Evolutionary conservation across 495 filamentous ascomycete genomes (phyloP).

Genomic region (Cairneyella variabilis): DNA sequence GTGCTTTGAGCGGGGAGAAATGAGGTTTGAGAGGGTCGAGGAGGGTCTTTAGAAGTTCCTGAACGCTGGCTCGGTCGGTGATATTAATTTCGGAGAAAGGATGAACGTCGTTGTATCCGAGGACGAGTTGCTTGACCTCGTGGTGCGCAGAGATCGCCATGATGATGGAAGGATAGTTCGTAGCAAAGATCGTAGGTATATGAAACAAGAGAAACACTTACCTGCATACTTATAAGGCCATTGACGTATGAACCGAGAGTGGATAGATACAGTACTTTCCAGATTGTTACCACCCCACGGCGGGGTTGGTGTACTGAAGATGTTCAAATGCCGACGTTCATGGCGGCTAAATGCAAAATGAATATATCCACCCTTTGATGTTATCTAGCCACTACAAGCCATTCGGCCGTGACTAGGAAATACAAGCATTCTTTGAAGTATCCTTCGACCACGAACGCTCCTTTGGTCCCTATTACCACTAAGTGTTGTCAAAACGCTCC

Average conservation of each 20-base stretch:
- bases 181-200: background rate
- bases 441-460: too few relatives aligned
- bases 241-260: constrained; percentile 1
- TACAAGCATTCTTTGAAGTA: too few relatives aligned
- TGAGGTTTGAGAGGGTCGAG: constrained; percentile 61
- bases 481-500: too few relatives aligned
- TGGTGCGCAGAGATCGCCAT: constrained; percentile 5
- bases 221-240: background rate
- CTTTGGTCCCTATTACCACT: too few relatives aligned
- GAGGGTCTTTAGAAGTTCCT: constrained; percentile 53
- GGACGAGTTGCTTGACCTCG: constrained; percentile 29
- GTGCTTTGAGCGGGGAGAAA: constrained; percentile 53
- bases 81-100: constrained; percentile 47
- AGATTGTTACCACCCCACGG: too few relatives aligned
- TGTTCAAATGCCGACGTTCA: too few relatives aligned
- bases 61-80: constrained; percentile 47
- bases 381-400: too few relatives aligned
- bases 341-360: too few relatives aligned
- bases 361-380: too few relatives aligned
- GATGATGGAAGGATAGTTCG: background rate
- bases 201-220: background rate
- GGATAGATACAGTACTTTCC: constrained; percentile 8
- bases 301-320: too few relatives aligned
- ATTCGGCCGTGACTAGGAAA: too few relatives aligned
- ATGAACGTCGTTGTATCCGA: constrained; percentile 45